These are phyloP conservation scores for Cicer bijugum DNA, from an alignment of 306 rosid species.

Conservation along the genomic window DNA sequence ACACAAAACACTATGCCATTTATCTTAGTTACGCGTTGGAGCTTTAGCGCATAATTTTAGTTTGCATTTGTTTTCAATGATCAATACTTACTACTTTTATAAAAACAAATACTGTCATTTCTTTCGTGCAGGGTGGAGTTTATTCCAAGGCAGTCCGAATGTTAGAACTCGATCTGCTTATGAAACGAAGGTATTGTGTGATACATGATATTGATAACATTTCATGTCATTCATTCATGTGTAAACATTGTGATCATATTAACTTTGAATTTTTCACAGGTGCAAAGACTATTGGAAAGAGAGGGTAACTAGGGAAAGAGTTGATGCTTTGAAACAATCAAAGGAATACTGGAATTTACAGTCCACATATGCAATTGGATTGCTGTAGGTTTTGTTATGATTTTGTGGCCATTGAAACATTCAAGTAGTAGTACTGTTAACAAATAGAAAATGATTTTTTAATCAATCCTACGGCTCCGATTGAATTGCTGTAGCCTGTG, in stretches of 20 bases:
- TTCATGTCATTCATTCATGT: conserved; percentile 13
- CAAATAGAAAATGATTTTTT: conserved; percentile 24
- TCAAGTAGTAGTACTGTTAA: neutral
- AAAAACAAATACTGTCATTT: neutral
- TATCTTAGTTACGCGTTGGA: neutral
- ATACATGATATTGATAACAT: neutral
- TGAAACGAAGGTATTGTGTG: conserved; percentile 72
- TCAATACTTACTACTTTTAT: neutral
- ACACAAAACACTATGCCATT: conserved; percentile 33
- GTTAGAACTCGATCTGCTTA: conserved; percentile 74
- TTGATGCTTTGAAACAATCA: conserved; percentile 60
- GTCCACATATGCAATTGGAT: conserved; percentile 60
- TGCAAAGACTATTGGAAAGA: conserved; percentile 73
- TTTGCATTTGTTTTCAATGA: conserved; percentile 14
- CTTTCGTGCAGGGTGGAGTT: conserved; percentile 64
- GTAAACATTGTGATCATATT: conserved; percentile 29
- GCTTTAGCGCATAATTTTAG: conserved; percentile 7
- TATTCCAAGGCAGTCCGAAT: conserved; percentile 68
- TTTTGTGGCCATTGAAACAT: conserved; percentile 7
- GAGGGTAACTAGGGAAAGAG: conserved; percentile 63
- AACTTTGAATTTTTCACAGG: conserved; percentile 52
- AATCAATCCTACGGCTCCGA: neutral
- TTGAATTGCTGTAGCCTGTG: neutral
- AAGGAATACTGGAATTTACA: conserved; percentile 76
- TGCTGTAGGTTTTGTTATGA: conserved; percentile 38